phyloP scores from a whole-genome alignment of 1,284 basidiomycete species.

The Pulveroboletus sp. region DNA sequence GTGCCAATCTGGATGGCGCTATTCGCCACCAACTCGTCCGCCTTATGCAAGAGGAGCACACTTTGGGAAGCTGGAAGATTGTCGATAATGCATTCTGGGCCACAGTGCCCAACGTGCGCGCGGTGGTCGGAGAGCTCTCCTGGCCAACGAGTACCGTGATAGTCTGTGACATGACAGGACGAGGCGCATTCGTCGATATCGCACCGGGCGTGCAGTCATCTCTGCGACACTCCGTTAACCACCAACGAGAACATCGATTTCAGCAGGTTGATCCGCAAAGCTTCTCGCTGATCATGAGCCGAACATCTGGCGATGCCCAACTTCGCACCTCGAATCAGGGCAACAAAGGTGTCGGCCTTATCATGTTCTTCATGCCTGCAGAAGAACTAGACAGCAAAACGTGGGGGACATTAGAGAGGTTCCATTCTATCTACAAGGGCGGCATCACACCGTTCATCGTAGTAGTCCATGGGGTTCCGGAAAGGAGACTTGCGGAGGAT shows the following conservation, averaged over 20 bases:
- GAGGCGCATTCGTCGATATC: slow-evolving; percentile 12
- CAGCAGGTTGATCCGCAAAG: slow-evolving; percentile 20
- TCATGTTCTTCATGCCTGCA: slow-evolving; percentile 20
- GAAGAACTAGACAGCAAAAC: slow-evolving; percentile 6
- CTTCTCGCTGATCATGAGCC: not conserved
- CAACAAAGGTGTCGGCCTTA: slow-evolving; percentile 11
- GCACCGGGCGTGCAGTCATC: slow-evolving; percentile 11
- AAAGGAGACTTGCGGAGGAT: slow-evolving; percentile 17
- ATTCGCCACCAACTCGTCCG: slow-evolving; percentile 1
- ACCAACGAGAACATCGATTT: slow-evolving; percentile 20
- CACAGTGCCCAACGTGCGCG: slow-evolving; percentile 22
- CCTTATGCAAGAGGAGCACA: slow-evolving; percentile 18
- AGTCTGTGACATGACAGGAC: slow-evolving; percentile 21
- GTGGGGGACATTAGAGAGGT: slow-evolving; percentile 20
- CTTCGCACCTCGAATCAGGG: not conserved
- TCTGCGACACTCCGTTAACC: not conserved
- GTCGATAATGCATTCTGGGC: slow-evolving; percentile 14
- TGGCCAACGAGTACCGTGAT: slow-evolving; percentile 29
- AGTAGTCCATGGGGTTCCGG: slow-evolving; percentile 17
- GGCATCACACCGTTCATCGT: slow-evolving; percentile 24
- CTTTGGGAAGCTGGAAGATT: slow-evolving; percentile 20
- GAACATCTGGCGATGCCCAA: not conserved
- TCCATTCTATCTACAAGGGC: slow-evolving; percentile 21
- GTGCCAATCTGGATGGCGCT: not conserved
- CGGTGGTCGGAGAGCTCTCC: slow-evolving; percentile 21